Base-by-base conservation (phyloP, 768 basidiomycete species). In the Russula emetica region DNA sequence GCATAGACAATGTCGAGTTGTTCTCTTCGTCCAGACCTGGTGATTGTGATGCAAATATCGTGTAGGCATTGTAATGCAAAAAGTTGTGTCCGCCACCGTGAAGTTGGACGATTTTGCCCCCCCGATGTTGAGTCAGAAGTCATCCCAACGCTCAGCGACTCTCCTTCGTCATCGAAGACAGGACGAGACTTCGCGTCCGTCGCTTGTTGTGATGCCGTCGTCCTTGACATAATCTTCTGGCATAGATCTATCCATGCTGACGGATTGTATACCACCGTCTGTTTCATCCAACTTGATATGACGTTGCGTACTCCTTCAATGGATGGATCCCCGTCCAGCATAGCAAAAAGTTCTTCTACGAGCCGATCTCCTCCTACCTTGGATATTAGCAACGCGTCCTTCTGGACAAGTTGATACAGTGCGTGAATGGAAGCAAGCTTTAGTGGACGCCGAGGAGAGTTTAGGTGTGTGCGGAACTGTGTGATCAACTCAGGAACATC, bases 201-300 rank as follows among this genome's bases (percentile, higher is more conserved):
- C 16, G 83, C 84, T 70, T 85, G 87, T 70, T 90, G 91, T 2
- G 88, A 86, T 1, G 90, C 92, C 5, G 92, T 94, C 13, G 94
- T 95, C 11, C 92, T 82, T 7, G 92, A 87, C 94, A 99, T 98
- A 71, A 99, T 98, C 28, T 94, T 80, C 74, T 98, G 96, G 70
- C 96, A 98, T 1, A 98, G 80, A 71, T 95, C 94, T 61, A 99
- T 97, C 97, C 97, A 99, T 1, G 95, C 97, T 0, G 90, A 94
- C 0, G 97, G 96, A 66, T 94, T 92, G 61, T 91, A 84, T 22
- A 91, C 81, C 1, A 93, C 95, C 0, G 97, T 98, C 74, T 99
- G 97, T 66, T 90, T 85, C 8, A 98, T 79, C 97, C 97, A 99
- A 67, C 90, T 92, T 14, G 84, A 79, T 69, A 98, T 98, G 62